Evolutionary conservation across 2,329 filamentous ascomycete species (phyloP).

Genomic region (Aspergillus brasiliensis): DNA sequence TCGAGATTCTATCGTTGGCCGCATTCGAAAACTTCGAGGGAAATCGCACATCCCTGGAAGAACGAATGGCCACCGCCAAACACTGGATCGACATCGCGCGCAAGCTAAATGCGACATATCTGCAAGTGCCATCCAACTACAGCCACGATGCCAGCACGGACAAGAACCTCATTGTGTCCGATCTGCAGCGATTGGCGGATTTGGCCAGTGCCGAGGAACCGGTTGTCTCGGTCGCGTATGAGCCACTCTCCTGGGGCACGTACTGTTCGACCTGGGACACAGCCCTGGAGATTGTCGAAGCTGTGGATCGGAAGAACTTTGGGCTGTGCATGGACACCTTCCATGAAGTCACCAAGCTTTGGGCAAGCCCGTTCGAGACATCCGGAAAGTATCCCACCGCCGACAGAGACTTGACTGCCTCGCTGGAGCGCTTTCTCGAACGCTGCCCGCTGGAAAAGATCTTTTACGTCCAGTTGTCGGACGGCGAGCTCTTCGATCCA

Average conservation of each 20-base stretch:
- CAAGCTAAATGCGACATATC: slow-evolving; percentile 27
- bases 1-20: slow-evolving; percentile 33
- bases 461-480: slow-evolving; percentile 40
- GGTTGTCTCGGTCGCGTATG: slow-evolving; percentile 37
- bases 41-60: slow-evolving; percentile 24
- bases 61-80: slow-evolving; percentile 29
- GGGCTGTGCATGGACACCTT: slow-evolving; percentile 43
- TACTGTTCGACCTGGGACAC: slow-evolving; percentile 38
- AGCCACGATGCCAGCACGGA: slow-evolving; percentile 27
- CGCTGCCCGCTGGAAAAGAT: slow-evolving; percentile 32
- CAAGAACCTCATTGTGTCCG: slow-evolving; percentile 28
- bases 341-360: slow-evolving; percentile 36
- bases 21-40: slow-evolving; percentile 45
- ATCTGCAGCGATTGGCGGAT: slow-evolving; percentile 36
- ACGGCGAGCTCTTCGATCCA: slow-evolving; percentile 36
- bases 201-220: slow-evolving; percentile 25
- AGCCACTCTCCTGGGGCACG: slow-evolving; percentile 37
- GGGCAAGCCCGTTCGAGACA: slow-evolving; percentile 30
- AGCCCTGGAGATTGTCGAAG: slow-evolving; percentile 27
- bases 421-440: slow-evolving; percentile 24
- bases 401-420: slow-evolving; percentile 22
- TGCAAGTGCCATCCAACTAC: slow-evolving; percentile 39
- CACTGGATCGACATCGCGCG: slow-evolving; percentile 36
- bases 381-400: slow-evolving; percentile 29
- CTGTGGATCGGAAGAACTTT: slow-evolving; percentile 38